Conservation (phyloP, 345 rosid species). For the Raphanus raphanistrum region DNA sequence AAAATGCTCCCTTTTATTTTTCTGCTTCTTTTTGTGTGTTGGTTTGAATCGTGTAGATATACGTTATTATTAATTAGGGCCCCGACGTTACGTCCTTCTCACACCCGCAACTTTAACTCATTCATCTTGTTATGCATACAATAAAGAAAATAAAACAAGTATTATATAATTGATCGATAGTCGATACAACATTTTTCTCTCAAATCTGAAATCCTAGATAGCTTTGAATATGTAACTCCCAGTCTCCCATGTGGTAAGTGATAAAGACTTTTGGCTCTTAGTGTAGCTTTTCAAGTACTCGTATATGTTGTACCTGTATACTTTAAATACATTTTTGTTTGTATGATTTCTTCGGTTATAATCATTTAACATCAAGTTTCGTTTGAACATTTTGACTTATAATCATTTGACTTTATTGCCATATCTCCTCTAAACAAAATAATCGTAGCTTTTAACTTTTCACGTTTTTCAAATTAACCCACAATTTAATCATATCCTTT, state of each 20-base stretch:
- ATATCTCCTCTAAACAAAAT: background rate
- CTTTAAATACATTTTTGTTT: background rate
- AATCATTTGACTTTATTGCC: slow-evolving; percentile 18
- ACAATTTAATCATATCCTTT: background rate
- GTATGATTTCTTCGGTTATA: background rate
- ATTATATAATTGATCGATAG: background rate
- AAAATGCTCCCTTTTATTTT: background rate
- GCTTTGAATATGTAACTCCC: slow-evolving; percentile 21
- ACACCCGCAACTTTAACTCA: slow-evolving; percentile 29
- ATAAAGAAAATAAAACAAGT: background rate
- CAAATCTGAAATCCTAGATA: slow-evolving; percentile 11
- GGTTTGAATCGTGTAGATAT: slow-evolving; percentile 19
- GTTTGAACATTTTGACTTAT: slow-evolving; percentile 11
- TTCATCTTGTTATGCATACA: background rate
- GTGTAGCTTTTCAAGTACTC: slow-evolving; percentile 3
- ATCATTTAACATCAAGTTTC: slow-evolving; percentile 1
- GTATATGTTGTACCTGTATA: background rate
- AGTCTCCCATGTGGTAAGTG: slow-evolving; percentile 12
- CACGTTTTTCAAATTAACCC: background rate
- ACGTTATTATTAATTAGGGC: slow-evolving; percentile 15
- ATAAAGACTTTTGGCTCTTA: slow-evolving; percentile 17
- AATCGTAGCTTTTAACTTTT: background rate
- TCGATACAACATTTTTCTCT: slow-evolving; percentile 4
- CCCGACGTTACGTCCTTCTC: slow-evolving; percentile 31
- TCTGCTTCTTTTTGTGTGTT: background rate